These are phyloP conservation scores for Blastosporella zonata DNA, from an alignment of 1,284 basidiomycete genomes.

Conservation along the genomic window DNA sequence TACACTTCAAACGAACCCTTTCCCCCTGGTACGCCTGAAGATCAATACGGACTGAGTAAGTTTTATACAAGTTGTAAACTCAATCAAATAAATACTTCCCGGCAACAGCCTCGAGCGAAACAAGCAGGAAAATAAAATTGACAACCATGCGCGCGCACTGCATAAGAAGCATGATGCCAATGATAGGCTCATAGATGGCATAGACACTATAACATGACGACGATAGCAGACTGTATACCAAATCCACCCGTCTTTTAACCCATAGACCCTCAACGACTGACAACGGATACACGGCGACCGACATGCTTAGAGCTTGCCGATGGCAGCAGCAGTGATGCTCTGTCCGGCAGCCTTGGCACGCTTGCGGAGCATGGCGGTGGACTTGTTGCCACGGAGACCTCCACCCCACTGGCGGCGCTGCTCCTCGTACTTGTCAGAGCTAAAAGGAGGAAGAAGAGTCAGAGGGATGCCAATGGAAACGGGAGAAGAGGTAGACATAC, in stretches of 20 bases:
- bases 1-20: no score
- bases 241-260: slow-evolving; percentile 15
- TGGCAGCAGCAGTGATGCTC: slow-evolving; percentile 48
- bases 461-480: not conserved
- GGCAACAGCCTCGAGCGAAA: not conserved
- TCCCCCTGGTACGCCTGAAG: no score
- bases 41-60: no score
- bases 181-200: slow-evolving; percentile 14
- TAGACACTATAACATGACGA: slow-evolving; percentile 16
- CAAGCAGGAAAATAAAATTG: slow-evolving; percentile 4
- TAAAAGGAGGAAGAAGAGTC: slow-evolving; percentile 28
- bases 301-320: slow-evolving; percentile 59
- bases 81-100: no score
- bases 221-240: slow-evolving; percentile 6
- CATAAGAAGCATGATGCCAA: slow-evolving; percentile 17
- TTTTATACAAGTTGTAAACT: no score
- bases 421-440: slow-evolving; percentile 95
- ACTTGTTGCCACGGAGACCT: slow-evolving; percentile 93
- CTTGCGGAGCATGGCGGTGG: slow-evolving; percentile 88
- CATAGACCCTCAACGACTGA: slow-evolving; percentile 3
- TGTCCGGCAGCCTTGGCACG: slow-evolving; percentile 89
- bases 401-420: slow-evolving; percentile 93
- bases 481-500: slow-evolving; percentile 39
- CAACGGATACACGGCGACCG: not conserved
- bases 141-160: slow-evolving; percentile 20